phyloP scores from a whole-genome alignment of 140 eudicot species.

The Cichorium intybus region DNA sequence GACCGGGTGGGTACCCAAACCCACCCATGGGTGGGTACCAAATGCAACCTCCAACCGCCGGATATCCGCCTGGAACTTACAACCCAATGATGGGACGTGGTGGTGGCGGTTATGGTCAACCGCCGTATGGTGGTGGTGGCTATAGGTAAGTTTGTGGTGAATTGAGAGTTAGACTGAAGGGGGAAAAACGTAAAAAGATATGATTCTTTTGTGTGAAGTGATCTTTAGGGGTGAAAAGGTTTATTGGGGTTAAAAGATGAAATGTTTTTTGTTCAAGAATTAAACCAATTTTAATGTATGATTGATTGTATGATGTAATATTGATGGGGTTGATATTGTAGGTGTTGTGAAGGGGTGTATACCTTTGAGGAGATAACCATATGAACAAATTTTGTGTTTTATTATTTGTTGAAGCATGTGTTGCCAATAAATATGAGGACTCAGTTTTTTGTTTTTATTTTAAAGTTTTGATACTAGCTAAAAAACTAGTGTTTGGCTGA shows the following conservation, averaged over 20 bases:
- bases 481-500: no score
- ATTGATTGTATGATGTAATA: conserved; percentile 28
- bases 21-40: conserved; percentile 56
- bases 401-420: conserved; percentile 24
- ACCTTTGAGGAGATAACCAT: conserved; percentile 36
- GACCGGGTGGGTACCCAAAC: conserved; percentile 37
- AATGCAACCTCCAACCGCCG: conserved; percentile 56
- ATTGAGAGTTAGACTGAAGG: no score
- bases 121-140: conserved; percentile 75
- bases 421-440: conserved; percentile 12
- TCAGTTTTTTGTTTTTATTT: background rate
- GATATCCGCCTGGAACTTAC: conserved; percentile 60
- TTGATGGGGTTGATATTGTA: conserved; percentile 11
- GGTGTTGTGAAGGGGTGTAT: conserved; percentile 41
- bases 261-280: background rate
- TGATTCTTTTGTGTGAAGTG: background rate
- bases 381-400: conserved; percentile 27
- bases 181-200: conserved; percentile 11
- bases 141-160: conserved; percentile 39
- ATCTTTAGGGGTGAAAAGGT: conserved; percentile 1
- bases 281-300: no score
- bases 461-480: background rate
- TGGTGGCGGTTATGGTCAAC: conserved; percentile 66
- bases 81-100: conserved; percentile 74
- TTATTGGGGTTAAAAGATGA: conserved; percentile 15